Percentiles rank a stretch among this genome's conserved stretches.
phyloP scores from a whole-genome alignment of 2,329 filamentous ascomycete species.

The Beauveria australis region DNA sequence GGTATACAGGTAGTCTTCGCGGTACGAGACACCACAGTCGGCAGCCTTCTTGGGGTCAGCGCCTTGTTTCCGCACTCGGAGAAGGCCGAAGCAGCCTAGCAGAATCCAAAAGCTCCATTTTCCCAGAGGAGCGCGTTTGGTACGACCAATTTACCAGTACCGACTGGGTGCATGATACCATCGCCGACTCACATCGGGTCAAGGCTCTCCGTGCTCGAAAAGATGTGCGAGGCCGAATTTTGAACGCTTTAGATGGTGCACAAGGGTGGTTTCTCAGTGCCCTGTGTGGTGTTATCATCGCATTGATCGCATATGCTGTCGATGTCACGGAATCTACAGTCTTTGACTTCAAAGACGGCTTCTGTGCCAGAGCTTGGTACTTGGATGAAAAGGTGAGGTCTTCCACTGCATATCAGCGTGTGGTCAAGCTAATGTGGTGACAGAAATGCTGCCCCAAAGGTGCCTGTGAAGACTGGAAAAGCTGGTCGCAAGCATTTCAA shows the following conservation, averaged over 20 bases:
- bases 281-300: slow-evolving; percentile 78
- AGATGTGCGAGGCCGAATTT: slow-evolving; percentile 73
- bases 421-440: slow-evolving; percentile 11
- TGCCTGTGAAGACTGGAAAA: slow-evolving; percentile 48
- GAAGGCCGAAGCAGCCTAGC: slow-evolving; percentile 50
- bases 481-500: slow-evolving; percentile 44
- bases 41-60: slow-evolving; percentile 49
- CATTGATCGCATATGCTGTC: slow-evolving; percentile 78
- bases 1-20: slow-evolving; percentile 27
- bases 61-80: slow-evolving; percentile 53
- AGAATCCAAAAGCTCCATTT: slow-evolving; percentile 58
- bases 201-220: slow-evolving; percentile 74
- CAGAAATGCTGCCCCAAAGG: slow-evolving; percentile 48
- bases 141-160: slow-evolving; percentile 98
- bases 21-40: slow-evolving; percentile 45
- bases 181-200: slow-evolving; percentile 84
- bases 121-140: slow-evolving; percentile 84
- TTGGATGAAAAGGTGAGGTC: slow-evolving; percentile 57
- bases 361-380: slow-evolving; percentile 66
- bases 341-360: slow-evolving; percentile 88
- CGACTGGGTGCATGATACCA: slow-evolving; percentile 97
- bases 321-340: slow-evolving; percentile 78
- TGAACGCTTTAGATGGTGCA: slow-evolving; percentile 71
- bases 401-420: neutral
- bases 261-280: slow-evolving; percentile 95